Evolutionary conservation across 176 grass and related monocot genomes (phyloP), one percentile per base, ranked within the genome.

Genomic region (Juncus effusus): DNA sequence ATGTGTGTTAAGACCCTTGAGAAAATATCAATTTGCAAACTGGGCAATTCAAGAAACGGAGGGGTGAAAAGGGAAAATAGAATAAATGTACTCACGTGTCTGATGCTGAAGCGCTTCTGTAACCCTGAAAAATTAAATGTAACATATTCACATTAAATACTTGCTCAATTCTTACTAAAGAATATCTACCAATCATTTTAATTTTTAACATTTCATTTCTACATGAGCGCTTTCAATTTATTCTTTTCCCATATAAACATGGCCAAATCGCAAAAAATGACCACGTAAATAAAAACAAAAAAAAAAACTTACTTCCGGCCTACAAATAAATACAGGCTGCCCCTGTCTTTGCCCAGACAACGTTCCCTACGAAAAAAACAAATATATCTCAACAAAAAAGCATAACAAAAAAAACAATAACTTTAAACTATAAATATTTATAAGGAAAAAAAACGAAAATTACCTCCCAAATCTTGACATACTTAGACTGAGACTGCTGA

Each of bases 401-500:
- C 74, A 83, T 55, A 78, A 67, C 2, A 40, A 39, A 58, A 55
- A 55, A 28, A 50, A 19, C 12, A 65, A 67, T 54, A 54, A 36
- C 6, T 57, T n/a, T 8, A n/a, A 0, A 60, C 14, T 59, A 37
- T 72, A n/a, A 73, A 14, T 38, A 40, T 61, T 55, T 40, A n/a
- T 71, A 38, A 61, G 36, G 70, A 54, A 60, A 63, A 51, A 72
- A 6, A 56, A 5, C 36, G 53, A 74, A 69, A n/a, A 73, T 65
- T 86, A 97, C 93, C 93, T 97, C 93, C 93, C 93, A 97, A 76
- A 97, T 97, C 86, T 78, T 92, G 64, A 92, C 72, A 80, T 97
- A 97, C 65, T 97, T 97, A 61, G 93, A 58, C 11, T 73, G 85
- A 10, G 76, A 56, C 51, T 91, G 93, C 73, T 92, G 93, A 50